phyloP scores from a whole-genome alignment of 2,329 filamentous ascomycete genomes.

The Tothia fuscella region DNA sequence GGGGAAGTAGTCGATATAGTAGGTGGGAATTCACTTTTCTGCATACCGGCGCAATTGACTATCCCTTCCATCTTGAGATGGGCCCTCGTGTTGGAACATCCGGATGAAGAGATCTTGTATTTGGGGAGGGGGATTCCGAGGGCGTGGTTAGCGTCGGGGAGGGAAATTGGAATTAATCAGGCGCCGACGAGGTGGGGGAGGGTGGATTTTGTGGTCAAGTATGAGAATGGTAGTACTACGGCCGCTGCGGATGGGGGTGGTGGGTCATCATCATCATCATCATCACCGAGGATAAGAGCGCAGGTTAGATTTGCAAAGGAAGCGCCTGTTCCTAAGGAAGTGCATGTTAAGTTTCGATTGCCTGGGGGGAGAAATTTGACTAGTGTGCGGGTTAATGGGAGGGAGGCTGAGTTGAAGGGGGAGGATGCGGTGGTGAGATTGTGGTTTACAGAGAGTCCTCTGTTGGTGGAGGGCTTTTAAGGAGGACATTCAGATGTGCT shows the following conservation, averaged over 20 bases:
- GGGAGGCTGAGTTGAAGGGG: neutral
- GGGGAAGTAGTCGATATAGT: neutral
- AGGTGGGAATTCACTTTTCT: neutral
- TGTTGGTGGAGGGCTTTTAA: constrained; percentile 3
- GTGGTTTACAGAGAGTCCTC: neutral
- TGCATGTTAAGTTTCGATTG: constrained; percentile 5
- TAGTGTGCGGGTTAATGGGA: constrained; percentile 3
- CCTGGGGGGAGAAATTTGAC: neutral
- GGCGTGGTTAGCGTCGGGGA: constrained; percentile 5
- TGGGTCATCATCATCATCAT: too few species aligned
- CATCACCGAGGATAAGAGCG: neutral
- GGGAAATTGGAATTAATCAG: neutral
- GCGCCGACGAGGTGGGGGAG: constrained; percentile 7
- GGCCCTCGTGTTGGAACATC: constrained; percentile 6
- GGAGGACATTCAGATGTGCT: neutral
- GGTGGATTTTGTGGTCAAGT: constrained; percentile 5
- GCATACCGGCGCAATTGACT: constrained; percentile 8
- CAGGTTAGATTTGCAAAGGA: neutral
- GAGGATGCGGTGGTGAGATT: constrained; percentile 3
- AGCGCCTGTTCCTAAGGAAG: neutral
- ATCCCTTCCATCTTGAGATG: constrained; percentile 5
- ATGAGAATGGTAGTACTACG: neutral
- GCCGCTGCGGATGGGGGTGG: too few species aligned
- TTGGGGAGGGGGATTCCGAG: constrained; percentile 3
- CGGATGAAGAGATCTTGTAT: constrained; percentile 2